phyloP scores from a whole-genome alignment of 345 rosid genomes.

The Orychophragmus violaceus region DNA sequence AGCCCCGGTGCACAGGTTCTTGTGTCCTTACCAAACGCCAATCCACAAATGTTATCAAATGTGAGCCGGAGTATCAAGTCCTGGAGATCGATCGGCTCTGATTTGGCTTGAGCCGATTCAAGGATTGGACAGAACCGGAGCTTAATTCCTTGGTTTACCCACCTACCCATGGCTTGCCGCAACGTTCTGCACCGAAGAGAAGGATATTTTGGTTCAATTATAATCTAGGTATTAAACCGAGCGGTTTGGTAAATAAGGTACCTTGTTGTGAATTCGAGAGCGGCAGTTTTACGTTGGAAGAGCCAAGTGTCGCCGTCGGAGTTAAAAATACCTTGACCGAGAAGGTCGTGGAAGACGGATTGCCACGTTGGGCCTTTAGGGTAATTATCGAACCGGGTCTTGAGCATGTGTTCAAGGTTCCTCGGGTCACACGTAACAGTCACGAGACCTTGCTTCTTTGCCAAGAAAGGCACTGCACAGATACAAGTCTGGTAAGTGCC shows the following conservation, averaged over 20 bases:
- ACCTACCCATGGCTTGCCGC: constrained; percentile 93
- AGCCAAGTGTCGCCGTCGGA: constrained; percentile 92
- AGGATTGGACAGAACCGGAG: constrained; percentile 73
- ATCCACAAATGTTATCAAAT: constrained; percentile 90
- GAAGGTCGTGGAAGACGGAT: constrained; percentile 86
- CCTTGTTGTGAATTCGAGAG: constrained; percentile 94
- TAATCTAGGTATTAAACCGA: constrained; percentile 5
- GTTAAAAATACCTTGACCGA: constrained; percentile 90
- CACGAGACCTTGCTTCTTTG: constrained; percentile 83
- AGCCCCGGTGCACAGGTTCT: constrained; percentile 68
- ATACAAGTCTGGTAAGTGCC: constrained; percentile 99
- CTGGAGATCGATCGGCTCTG: constrained; percentile 69
- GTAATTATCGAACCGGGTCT: constrained; percentile 81
- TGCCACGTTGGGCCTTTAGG: constrained; percentile 99
- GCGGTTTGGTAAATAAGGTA: neutral
- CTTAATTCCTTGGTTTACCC: constrained; percentile 78
- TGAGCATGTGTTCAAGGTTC: constrained; percentile 80
- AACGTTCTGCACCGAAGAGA: constrained; percentile 48
- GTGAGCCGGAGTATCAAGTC: constrained; percentile 87
- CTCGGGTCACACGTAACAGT: constrained; percentile 95
- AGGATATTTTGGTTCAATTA: no score
- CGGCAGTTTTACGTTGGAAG: constrained; percentile 91
- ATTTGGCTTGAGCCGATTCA: constrained; percentile 45
- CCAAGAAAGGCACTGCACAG: constrained; percentile 75
- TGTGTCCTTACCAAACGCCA: constrained; percentile 91